Evolutionary conservation across 257 asterid genomes (phyloP).

Genomic region (Vinca minor): DNA sequence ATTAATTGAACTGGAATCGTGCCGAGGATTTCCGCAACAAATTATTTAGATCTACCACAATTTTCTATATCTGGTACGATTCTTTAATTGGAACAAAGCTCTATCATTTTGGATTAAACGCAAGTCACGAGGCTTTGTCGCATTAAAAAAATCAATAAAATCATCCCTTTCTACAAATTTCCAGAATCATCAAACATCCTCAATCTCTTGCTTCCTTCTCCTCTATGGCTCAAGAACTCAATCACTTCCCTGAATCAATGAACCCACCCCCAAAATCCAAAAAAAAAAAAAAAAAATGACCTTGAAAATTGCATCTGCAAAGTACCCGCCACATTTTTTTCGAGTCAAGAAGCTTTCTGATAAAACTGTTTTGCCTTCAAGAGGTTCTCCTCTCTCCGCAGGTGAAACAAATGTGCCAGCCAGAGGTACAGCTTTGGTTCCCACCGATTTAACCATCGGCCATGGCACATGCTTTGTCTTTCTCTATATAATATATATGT

Average conservation of each 20-base stretch:
- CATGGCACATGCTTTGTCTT: too few relatives aligned
- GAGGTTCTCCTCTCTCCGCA: conserved; percentile 32
- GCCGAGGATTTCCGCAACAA: too few relatives aligned
- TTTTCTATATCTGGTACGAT: too few relatives aligned
- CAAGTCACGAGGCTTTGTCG: too few relatives aligned
- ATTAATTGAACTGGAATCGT: too few relatives aligned
- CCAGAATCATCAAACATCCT: neutral
- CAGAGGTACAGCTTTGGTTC: conserved; percentile 69
- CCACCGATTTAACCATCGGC: conserved; percentile 80
- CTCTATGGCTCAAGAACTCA: conserved; percentile 11
- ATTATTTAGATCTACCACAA: too few relatives aligned
- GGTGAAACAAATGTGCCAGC: conserved; percentile 61
- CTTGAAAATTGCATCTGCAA: conserved; percentile 8
- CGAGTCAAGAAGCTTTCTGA: conserved; percentile 38
- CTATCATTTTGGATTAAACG: too few relatives aligned
- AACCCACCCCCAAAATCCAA: conserved; percentile 26
- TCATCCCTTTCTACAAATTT: neutral
- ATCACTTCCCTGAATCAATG: conserved; percentile 16
- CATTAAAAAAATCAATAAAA: too few relatives aligned
- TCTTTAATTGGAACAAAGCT: too few relatives aligned
- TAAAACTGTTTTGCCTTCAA: conserved; percentile 30
- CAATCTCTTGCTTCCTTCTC: neutral
- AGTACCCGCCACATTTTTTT: conserved; percentile 17
- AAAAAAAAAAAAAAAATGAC: too few relatives aligned
- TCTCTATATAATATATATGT: too few relatives aligned